Evolutionary conservation across 192 early-diverging fungal species (phyloP).

Genomic region (Funneliformis mosseae): DNA sequence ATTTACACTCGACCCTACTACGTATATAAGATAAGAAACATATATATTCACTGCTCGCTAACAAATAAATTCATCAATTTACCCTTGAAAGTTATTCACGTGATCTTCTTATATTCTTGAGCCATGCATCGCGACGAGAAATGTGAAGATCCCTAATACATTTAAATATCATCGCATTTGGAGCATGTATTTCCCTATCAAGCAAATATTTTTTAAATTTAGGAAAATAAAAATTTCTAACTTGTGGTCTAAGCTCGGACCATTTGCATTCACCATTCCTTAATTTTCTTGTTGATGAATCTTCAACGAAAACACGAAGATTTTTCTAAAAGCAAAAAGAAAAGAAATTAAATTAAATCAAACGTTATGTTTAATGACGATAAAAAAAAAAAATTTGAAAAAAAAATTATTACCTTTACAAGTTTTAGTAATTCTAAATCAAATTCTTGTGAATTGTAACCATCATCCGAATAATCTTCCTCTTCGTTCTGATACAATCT

Average conservation of each 20-base stretch:
- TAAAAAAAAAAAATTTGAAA: too few species aligned
- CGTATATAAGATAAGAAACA: too few species aligned
- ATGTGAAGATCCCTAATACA: slow-evolving; percentile 2
- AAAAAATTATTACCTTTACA: too few species aligned
- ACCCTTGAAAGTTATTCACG: neutral
- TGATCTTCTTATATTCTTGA: neutral
- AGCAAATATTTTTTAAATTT: neutral
- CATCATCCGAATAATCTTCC: too few species aligned
- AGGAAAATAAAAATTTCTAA: neutral
- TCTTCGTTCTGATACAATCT: too few species aligned
- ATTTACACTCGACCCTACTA: too few species aligned
- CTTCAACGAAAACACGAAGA: neutral
- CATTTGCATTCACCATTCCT: slow-evolving; percentile 6
- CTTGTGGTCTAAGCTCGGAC: neutral
- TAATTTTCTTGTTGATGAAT: neutral
- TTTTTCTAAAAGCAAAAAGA: neutral
- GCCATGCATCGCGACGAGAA: slow-evolving; percentile 1
- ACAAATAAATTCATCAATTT: neutral
- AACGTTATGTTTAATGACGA: too few species aligned
- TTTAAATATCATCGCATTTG: neutral
- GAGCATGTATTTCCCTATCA: neutral
- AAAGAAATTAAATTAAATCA: neutral
- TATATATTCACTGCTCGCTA: too few species aligned
- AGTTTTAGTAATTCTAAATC: too few species aligned
- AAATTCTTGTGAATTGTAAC: too few species aligned